These are phyloP conservation scores for Sugiyamaella valdiviana DNA, from an alignment of 805 yeast genomes.

Conservation along the genomic window DNA sequence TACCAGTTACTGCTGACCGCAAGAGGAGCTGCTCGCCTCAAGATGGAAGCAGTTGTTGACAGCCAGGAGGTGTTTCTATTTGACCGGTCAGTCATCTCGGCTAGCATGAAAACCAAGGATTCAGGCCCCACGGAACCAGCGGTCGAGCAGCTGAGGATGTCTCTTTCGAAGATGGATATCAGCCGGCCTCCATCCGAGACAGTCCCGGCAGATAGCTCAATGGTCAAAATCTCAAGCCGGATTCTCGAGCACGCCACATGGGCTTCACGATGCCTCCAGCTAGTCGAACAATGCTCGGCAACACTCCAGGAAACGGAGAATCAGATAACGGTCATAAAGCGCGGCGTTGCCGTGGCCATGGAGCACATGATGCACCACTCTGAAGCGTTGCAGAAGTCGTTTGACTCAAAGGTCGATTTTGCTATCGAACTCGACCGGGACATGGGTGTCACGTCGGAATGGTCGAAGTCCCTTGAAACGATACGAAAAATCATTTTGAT, in stretches of 20 bases:
- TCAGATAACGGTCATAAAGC: conserved; percentile 19
- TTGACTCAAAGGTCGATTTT: conserved; percentile 21
- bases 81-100: conserved; percentile 15
- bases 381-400: conserved; percentile 18
- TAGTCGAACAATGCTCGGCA: neutral
- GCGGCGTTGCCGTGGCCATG: conserved; percentile 25
- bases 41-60: conserved; percentile 21
- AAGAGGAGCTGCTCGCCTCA: conserved; percentile 27
- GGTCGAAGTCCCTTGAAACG: conserved; percentile 15
- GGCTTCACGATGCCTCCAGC: conserved; percentile 9
- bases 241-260: conserved; percentile 11
- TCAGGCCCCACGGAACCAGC: neutral
- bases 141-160: neutral
- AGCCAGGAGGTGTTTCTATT: conserved; percentile 25
- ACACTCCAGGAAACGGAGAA: neutral
- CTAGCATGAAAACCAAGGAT: neutral
- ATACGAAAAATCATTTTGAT: conserved; percentile 10
- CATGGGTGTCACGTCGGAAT: conserved; percentile 15
- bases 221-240: neutral
- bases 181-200: neutral
- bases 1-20: conserved; percentile 26
- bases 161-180: neutral
- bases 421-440: conserved; percentile 22
- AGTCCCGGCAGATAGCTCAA: neutral
- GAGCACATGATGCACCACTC: conserved; percentile 24